Conservation (phyloP, 2,329 filamentous ascomycete genomes). For the Aureobasidium sp. region DNA sequence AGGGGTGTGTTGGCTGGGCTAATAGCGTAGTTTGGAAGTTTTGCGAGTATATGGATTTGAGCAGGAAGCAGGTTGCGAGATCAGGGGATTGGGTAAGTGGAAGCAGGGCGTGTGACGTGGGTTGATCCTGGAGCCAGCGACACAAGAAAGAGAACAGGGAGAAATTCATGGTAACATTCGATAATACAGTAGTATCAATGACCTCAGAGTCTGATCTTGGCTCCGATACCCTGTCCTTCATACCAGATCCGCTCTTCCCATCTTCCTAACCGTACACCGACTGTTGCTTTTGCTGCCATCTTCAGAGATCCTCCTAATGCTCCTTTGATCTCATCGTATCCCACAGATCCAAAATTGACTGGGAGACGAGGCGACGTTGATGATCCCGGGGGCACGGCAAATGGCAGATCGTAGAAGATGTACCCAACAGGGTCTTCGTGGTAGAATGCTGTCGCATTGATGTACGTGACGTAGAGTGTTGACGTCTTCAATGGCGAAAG, state of each 20-base stretch:
- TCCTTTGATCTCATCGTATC: constrained; percentile 71
- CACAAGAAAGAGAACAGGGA: too few relatives aligned
- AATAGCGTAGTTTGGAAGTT: too few relatives aligned
- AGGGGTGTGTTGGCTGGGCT: too few relatives aligned
- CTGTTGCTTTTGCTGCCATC: constrained; percentile 69
- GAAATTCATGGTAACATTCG: too few relatives aligned
- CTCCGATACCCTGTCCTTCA: constrained; percentile 40
- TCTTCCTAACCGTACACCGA: constrained; percentile 65
- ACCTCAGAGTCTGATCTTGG: constrained; percentile 40
- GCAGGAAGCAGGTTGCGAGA: too few relatives aligned
- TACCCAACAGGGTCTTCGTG: constrained; percentile 68
- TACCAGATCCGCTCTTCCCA: constrained; percentile 66
- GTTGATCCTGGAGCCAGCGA: too few relatives aligned
- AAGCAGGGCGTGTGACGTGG: too few relatives aligned
- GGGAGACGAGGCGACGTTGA: constrained; percentile 70
- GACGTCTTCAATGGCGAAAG: constrained; percentile 69
- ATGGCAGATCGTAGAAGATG: constrained; percentile 67
- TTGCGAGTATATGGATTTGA: too few relatives aligned
- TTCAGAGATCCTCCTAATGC: constrained; percentile 75
- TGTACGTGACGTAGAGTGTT: constrained; percentile 66
- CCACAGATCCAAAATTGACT: constrained; percentile 67
- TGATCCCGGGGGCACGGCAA: constrained; percentile 61
- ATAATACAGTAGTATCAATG: too few relatives aligned
- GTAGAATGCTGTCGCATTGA: constrained; percentile 80
- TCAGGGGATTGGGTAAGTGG: too few relatives aligned